Conservation (phyloP, 2,329 filamentous ascomycete species). For the Alternaria triticimaculans region DNA sequence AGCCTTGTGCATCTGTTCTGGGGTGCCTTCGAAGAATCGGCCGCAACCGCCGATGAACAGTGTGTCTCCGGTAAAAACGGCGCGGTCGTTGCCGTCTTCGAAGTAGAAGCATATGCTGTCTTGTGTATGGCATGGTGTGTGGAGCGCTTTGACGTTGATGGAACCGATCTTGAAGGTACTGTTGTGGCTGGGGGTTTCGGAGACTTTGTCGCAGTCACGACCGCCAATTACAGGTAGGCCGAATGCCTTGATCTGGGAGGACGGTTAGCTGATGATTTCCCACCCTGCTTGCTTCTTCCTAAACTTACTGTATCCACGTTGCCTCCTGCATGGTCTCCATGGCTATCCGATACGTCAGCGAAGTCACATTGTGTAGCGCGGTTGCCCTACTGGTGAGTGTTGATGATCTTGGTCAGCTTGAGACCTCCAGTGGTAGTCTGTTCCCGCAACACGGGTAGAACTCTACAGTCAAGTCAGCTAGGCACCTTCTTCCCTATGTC, state of each 20-base stretch:
- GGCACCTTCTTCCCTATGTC: not conserved
- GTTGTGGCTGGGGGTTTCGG: slow-evolving; percentile 74
- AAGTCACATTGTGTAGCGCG: no score
- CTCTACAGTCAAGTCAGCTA: slow-evolving; percentile 50
- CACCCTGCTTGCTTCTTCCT: not conserved
- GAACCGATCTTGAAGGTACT: slow-evolving; percentile 81
- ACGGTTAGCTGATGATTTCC: not conserved
- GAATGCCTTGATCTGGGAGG: slow-evolving; percentile 62
- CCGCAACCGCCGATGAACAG: slow-evolving; percentile 95
- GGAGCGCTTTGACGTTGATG: slow-evolving; percentile 84
- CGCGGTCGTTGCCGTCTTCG: slow-evolving; percentile 78
- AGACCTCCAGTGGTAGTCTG: slow-evolving; percentile 75
- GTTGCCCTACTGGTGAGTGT: slow-evolving; percentile 86
- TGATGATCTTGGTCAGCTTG: slow-evolving; percentile 87
- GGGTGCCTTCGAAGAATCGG: slow-evolving; percentile 91
- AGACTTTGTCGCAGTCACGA: slow-evolving; percentile 82
- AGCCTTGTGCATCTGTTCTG: slow-evolving; percentile 86
- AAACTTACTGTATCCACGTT: slow-evolving; percentile 78
- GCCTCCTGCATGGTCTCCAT: slow-evolving; percentile 93
- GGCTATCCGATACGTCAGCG: slow-evolving; percentile 61
- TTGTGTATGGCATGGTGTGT: slow-evolving; percentile 97
- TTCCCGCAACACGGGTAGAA: slow-evolving; percentile 72
- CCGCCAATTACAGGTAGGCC: slow-evolving; percentile 83
- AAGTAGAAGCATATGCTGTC: slow-evolving; percentile 97
- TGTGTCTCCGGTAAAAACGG: slow-evolving; percentile 95